Conservation (phyloP, 2,329 filamentous ascomycete species). For the Rhexocercosporidium sp. region DNA sequence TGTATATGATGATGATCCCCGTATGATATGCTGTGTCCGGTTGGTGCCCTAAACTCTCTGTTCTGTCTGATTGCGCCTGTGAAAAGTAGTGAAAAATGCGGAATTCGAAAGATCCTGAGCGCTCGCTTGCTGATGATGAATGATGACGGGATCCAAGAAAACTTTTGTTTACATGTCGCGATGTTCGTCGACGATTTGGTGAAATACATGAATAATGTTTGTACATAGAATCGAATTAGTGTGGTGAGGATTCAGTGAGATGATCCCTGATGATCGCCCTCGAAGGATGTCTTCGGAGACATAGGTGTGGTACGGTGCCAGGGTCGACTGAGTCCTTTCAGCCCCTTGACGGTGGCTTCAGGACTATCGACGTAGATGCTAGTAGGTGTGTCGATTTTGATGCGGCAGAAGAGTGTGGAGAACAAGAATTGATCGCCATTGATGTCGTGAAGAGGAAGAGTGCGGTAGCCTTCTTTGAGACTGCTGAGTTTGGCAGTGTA, state of each 20-base stretch:
- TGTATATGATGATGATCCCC: constrained; percentile 37
- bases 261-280: constrained; percentile 28
- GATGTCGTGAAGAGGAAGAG: constrained; percentile 85
- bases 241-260: constrained; percentile 4
- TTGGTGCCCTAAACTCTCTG: constrained; percentile 27
- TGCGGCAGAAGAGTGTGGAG: constrained; percentile 90
- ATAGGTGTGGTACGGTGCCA: constrained; percentile 53
- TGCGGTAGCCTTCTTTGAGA: constrained; percentile 90
- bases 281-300: constrained; percentile 37
- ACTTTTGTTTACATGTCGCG: constrained; percentile 29
- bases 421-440: constrained; percentile 94
- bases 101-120: constrained; percentile 25
- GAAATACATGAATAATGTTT: constrained; percentile 31
- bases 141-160: constrained; percentile 30
- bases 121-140: constrained; percentile 23
- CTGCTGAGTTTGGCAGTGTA: constrained; percentile 93
- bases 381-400: constrained; percentile 67
- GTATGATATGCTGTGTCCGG: constrained; percentile 25
- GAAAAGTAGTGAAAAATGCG: constrained; percentile 23
- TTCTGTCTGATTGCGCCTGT: constrained; percentile 35
- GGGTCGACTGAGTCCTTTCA: constrained; percentile 62
- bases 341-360: constrained; percentile 55
- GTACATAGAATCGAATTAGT: constrained; percentile 32
- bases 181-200: constrained; percentile 15
- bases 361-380: constrained; percentile 60